Evolutionary conservation across 2,329 filamentous ascomycete species (phyloP).

Genomic region (Diaporthe nobilis): DNA sequence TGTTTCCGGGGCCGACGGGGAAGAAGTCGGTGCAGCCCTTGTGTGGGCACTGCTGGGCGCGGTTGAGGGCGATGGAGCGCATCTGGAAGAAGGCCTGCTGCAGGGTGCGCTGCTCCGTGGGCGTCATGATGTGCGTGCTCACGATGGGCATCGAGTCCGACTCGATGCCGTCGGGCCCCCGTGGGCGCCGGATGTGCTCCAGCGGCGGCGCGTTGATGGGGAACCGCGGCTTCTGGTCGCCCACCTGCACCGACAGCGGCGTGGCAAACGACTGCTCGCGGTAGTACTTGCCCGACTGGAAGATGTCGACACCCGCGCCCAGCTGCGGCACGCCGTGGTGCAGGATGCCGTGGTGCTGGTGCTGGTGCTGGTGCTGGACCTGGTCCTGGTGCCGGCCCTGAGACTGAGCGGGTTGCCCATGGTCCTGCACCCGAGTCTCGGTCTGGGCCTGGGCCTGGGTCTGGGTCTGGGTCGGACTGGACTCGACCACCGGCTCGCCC

Average conservation of each 20-base stretch:
- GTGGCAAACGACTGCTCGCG: constrained; percentile 50
- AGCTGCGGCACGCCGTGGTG: constrained; percentile 12
- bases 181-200: constrained; percentile 55
- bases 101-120: constrained; percentile 55
- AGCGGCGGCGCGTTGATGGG: constrained; percentile 53
- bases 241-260: constrained; percentile 46
- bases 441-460: neutral
- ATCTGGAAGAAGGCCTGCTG: constrained; percentile 53
- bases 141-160: constrained; percentile 52
- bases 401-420: too few relatives aligned
- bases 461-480: too few relatives aligned
- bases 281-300: constrained; percentile 40
- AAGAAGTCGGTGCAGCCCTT: constrained; percentile 54
- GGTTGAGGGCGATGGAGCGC: constrained; percentile 52
- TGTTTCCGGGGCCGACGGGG: constrained; percentile 47
- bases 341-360: neutral
- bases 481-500: neutral
- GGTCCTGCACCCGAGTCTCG: neutral
- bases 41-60: constrained; percentile 56
- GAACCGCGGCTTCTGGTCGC: constrained; percentile 50
- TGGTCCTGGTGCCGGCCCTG: neutral
- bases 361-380: neutral
- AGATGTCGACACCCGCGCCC: constrained; percentile 8
- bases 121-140: constrained; percentile 56
- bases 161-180: constrained; percentile 44